Evolutionary conservation across 2,329 filamentous ascomycete genomes (phyloP).

Genomic region (Gaeumannomyces tritici): DNA sequence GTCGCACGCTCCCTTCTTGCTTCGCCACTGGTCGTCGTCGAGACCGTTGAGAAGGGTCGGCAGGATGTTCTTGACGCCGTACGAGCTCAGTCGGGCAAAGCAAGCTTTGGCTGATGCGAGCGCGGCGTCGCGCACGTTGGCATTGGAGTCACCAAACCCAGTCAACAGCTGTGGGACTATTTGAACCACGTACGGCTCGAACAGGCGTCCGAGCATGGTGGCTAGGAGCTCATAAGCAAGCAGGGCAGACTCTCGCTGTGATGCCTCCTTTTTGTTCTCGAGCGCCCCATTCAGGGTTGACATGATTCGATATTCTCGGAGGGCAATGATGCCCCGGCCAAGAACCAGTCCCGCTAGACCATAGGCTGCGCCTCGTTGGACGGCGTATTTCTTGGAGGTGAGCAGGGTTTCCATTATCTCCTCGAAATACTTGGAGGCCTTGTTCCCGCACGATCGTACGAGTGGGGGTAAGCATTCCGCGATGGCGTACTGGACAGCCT

Average conservation of each 20-base stretch:
- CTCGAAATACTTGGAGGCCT: conserved; percentile 71
- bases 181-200: conserved; percentile 95
- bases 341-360: conserved; percentile 83
- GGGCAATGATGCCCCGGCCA: conserved; percentile 72
- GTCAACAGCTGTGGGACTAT: conserved; percentile 83
- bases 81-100: conserved; percentile 88
- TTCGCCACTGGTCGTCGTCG: conserved; percentile 94
- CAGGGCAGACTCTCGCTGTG: conserved; percentile 80
- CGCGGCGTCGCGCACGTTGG: conserved; percentile 87
- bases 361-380: conserved; percentile 86
- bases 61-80: conserved; percentile 88
- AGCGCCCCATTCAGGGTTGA: conserved; percentile 67
- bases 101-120: conserved; percentile 89
- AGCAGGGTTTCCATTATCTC: conserved; percentile 75
- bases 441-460: conserved; percentile 70
- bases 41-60: conserved; percentile 86
- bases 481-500: conserved; percentile 93
- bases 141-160: conserved; percentile 80
- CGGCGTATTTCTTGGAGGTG: conserved; percentile 83
- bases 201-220: conserved; percentile 73
- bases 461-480: conserved; percentile 88
- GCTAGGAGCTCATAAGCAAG: conserved; percentile 88
- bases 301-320: conserved; percentile 82
- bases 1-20: conserved; percentile 96
- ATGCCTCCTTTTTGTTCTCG: conserved; percentile 92